Conservation (phyloP, 441 rosid genomes). For the Syzygium malaccense region DNA sequence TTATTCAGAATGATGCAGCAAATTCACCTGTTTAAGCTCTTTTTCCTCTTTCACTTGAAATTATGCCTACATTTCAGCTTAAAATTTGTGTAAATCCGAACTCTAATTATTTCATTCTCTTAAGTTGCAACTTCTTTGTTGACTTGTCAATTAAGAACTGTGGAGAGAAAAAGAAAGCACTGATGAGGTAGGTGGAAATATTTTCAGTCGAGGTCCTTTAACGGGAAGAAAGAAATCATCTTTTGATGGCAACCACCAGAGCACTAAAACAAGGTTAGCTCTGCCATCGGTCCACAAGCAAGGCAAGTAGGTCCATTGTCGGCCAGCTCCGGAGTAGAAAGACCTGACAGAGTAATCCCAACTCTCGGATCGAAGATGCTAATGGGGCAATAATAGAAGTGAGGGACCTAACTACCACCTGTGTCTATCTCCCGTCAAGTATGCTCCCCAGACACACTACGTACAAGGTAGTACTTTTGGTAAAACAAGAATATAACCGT, state of each 20-base stretch:
- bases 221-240: background rate
- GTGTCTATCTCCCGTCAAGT: background rate
- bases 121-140: background rate
- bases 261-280: background rate
- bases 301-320: background rate
- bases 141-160: background rate
- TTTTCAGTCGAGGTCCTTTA: background rate
- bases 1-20: background rate
- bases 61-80: background rate
- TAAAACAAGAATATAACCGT: background rate
- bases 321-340: background rate
- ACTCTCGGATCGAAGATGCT: background rate
- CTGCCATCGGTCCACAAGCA: background rate
- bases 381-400: background rate
- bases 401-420: background rate
- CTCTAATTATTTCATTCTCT: background rate
- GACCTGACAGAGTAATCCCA: background rate
- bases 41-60: background rate
- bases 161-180: background rate
- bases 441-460: background rate
- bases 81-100: background rate
- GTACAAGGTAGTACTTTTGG: background rate
- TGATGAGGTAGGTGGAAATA: background rate
- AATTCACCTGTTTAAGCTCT: background rate
- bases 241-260: background rate